Evolutionary conservation across 1,284 basidiomycete genomes (phyloP), one percentile per base, ranked within the genome.

Genomic region (Ceratobasidium theobromae): DNA sequence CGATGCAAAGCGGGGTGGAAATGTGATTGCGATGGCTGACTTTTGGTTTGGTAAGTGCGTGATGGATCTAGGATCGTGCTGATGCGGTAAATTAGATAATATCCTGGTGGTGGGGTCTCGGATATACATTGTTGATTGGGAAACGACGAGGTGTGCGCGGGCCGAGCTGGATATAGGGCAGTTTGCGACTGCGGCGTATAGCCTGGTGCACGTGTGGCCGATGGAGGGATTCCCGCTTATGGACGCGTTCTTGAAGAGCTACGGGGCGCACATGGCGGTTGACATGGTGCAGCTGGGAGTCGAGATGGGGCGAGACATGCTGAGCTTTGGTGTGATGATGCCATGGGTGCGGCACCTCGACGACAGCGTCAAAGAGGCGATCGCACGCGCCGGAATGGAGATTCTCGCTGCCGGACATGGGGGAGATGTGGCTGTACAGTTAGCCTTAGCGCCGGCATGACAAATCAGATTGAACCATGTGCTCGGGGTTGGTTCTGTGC

Each of bases 1-100:
- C n/a, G 67, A 72, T 12, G 78, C 76, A 12, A 76, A 77, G 71
- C 76, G 74, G 0, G 77, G 38, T 16, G 60, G 60, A 18, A 30
- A 25, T 14, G 60, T 64, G 21, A 43, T 64, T 16, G 48, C 38
- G 1, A 64, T 64, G 60, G 60, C 35, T 12, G 60, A 64, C 30
- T 64, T 52, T 21, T 64, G 48, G 60, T 32, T 52, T 5, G 18
- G 60, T 64, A 21, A 64, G 60, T 40, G 16, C 21, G 27, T 32
- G 21, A 16, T 41, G 4, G n/a, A 8, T 30, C n/a, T 23, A 9
- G 48, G 12, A 51, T 4, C 11, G 5, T 18, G 23, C 11, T 40
- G 18, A 27, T 30, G 9, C 21, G 21, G 11, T 51, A n/a, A 49
- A 45, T 21, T 11, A 5, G 32, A 35, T 16, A 40, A 38, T 46